These are phyloP conservation scores for Gyrodon lividus DNA, from an alignment of 768 basidiomycete species.

Conservation along the genomic window DNA sequence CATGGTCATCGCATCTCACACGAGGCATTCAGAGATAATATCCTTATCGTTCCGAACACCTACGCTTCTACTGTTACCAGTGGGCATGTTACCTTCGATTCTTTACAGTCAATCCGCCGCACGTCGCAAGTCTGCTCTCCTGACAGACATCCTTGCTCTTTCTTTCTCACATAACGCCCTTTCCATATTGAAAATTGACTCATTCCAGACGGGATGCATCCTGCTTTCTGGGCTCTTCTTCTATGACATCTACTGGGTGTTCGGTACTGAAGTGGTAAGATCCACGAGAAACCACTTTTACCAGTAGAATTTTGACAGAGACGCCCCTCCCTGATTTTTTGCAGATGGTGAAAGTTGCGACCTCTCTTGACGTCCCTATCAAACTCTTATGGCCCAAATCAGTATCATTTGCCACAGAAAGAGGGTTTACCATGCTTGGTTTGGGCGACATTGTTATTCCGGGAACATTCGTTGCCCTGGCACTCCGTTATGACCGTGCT, in stretches of 20 bases:
- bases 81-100: conserved; percentile 62
- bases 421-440: conserved; percentile 87
- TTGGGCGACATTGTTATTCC: conserved; percentile 82
- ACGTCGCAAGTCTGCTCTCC: conserved; percentile 57
- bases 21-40: conserved; percentile 29
- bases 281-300: background rate
- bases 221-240: conserved; percentile 83
- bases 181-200: conserved; percentile 79
- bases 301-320: background rate
- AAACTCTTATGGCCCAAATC: conserved; percentile 89
- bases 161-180: conserved; percentile 83
- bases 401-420: conserved; percentile 41
- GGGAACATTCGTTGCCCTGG: conserved; percentile 74
- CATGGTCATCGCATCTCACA: conserved; percentile 3
- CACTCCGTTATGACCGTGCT: conserved; percentile 79
- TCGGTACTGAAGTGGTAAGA: conserved; percentile 81
- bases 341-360: conserved; percentile 94
- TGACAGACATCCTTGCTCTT: conserved; percentile 75
- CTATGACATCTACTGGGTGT: conserved; percentile 97
- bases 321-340: background rate
- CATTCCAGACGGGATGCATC: conserved; percentile 82
- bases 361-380: conserved; percentile 86
- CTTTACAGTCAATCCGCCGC: conserved; percentile 53
- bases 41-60: conserved; percentile 56
- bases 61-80: conserved; percentile 52